A percentile compares a stretch with the other conserved stretches of the same genome.
phyloP scores from a whole-genome alignment of 495 filamentous ascomycete genomes.

The Penicillium riverlandense region DNA sequence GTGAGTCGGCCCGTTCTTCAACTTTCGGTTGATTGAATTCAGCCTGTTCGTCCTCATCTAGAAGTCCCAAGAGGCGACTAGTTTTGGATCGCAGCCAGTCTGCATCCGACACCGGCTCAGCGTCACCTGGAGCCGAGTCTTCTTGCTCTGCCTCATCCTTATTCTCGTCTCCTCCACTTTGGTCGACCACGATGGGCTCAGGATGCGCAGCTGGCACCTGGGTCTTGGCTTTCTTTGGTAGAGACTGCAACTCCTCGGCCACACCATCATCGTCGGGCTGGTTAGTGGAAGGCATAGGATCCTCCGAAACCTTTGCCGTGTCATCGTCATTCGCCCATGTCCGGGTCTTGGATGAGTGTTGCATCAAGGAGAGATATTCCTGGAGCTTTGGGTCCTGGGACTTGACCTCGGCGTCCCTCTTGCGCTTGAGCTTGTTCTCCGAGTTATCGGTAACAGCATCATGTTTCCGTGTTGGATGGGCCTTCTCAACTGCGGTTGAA shows the following conservation, averaged over 20 bases:
- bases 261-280: slow-evolving; percentile 15
- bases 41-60: slow-evolving; percentile 56
- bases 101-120: slow-evolving; percentile 47
- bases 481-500: slow-evolving; percentile 26
- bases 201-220: slow-evolving; percentile 11
- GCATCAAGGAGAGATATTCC: slow-evolving; percentile 83
- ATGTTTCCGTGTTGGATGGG: slow-evolving; percentile 25
- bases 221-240: slow-evolving; percentile 35
- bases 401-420: slow-evolving; percentile 37
- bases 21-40: slow-evolving; percentile 22
- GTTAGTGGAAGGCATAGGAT: slow-evolving; percentile 14
- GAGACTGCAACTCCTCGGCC: slow-evolving; percentile 34
- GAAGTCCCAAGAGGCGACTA: slow-evolving; percentile 78
- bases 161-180: slow-evolving; percentile 8
- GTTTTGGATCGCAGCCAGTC: slow-evolving; percentile 94
- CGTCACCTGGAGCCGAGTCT: slow-evolving; percentile 12
- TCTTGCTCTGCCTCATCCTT: slow-evolving; percentile 5
- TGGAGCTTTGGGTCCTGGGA: slow-evolving; percentile 68
- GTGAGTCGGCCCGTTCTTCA: slow-evolving; percentile 7
- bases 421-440: slow-evolving; percentile 46
- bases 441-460: slow-evolving; percentile 20
- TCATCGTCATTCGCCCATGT: slow-evolving; percentile 57
- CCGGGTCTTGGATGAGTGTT: slow-evolving; percentile 56
- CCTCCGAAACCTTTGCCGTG: slow-evolving; percentile 25
- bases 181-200: slow-evolving; percentile 21